Evolutionary conservation across 2,329 filamentous ascomycete species (phyloP).

Genomic region (Hymenoscyphus albidus): DNA sequence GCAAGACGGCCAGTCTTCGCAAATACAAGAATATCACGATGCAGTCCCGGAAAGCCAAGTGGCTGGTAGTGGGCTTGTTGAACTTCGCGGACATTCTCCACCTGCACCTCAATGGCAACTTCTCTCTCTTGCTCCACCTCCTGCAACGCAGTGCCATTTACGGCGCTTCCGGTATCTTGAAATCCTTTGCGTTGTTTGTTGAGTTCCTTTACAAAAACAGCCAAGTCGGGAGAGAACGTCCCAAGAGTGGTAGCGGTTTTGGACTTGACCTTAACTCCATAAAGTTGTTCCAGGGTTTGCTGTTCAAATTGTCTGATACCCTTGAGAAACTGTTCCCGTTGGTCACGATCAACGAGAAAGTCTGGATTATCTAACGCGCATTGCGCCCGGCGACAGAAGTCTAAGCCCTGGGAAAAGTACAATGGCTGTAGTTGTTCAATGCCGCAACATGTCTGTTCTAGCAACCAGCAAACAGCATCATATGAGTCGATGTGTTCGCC

Average conservation of each 20-base stretch:
- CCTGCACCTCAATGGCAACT: conserved; percentile 44
- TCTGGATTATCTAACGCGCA: conserved; percentile 42
- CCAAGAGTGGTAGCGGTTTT: conserved; percentile 13
- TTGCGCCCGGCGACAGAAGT: conserved; percentile 56
- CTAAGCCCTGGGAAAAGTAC: conserved; percentile 55
- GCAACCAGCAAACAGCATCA: conserved; percentile 58
- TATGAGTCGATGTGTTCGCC: conserved; percentile 17
- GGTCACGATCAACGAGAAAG: conserved; percentile 37
- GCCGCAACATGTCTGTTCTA: conserved; percentile 58
- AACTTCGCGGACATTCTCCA: conserved; percentile 44
- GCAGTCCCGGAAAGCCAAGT: conserved; percentile 43
- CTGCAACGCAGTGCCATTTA: conserved; percentile 50
- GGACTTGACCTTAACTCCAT: conserved; percentile 39
- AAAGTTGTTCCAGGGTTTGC: conserved; percentile 55
- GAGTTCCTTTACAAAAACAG: conserved; percentile 36
- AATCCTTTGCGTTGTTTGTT: conserved; percentile 35
- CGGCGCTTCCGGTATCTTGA: conserved; percentile 42
- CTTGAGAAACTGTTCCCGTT: conserved; percentile 23
- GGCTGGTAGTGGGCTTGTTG: conserved; percentile 41
- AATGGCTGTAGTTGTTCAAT: conserved; percentile 58
- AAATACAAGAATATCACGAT: conserved; percentile 45
- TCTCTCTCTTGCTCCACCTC: conserved; percentile 50
- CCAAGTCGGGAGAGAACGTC: conserved; percentile 28
- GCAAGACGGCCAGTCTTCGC: conserved; percentile 42
- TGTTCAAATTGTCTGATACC: conserved; percentile 36